Evolutionary conservation across 495 filamentous ascomycete genomes (phyloP).

Genomic region (Aspergillus funiculosus): DNA sequence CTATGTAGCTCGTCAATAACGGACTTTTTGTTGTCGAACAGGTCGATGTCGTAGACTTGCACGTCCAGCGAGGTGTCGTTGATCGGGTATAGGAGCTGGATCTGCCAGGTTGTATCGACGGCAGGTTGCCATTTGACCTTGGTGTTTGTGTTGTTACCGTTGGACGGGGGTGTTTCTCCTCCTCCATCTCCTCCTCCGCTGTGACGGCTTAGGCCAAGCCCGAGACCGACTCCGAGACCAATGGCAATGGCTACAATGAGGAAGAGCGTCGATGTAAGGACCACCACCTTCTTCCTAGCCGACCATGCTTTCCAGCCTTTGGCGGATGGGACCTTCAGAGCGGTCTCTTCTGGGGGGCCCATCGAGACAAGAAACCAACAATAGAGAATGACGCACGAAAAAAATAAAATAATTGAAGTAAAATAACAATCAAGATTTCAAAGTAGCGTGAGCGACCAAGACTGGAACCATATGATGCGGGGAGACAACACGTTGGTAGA

Average conservation of each 20-base stretch:
- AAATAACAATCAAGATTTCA: too few species aligned
- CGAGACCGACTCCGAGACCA: constrained; percentile 45
- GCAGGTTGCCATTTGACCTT: constrained; percentile 43
- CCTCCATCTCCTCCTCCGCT: neutral
- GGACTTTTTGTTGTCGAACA: constrained; percentile 46
- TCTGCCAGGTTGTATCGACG: constrained; percentile 51
- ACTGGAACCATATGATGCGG: too few species aligned
- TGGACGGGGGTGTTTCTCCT: too few species aligned
- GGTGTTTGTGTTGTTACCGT: constrained; percentile 20
- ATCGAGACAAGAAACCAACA: too few species aligned
- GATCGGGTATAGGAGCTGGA: constrained; percentile 42
- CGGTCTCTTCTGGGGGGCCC: constrained; percentile 8
- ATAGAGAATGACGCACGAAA: too few species aligned
- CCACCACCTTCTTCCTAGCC: constrained; percentile 34
- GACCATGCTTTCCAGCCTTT: constrained; percentile 33
- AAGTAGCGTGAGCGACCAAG: too few species aligned
- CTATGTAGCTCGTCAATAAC: constrained; percentile 45
- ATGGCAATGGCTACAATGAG: constrained; percentile 42
- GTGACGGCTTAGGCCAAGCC: constrained; percentile 51
- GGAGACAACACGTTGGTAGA: too few species aligned
- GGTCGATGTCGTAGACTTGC: constrained; percentile 56
- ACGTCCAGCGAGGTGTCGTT: constrained; percentile 43
- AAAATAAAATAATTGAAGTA: neutral
- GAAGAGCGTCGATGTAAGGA: constrained; percentile 24
- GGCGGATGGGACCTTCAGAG: constrained; percentile 14